These are phyloP conservation scores for Microsporum audouinii DNA, from an alignment of 2,329 filamentous ascomycete genomes.

Conservation along the genomic window DNA sequence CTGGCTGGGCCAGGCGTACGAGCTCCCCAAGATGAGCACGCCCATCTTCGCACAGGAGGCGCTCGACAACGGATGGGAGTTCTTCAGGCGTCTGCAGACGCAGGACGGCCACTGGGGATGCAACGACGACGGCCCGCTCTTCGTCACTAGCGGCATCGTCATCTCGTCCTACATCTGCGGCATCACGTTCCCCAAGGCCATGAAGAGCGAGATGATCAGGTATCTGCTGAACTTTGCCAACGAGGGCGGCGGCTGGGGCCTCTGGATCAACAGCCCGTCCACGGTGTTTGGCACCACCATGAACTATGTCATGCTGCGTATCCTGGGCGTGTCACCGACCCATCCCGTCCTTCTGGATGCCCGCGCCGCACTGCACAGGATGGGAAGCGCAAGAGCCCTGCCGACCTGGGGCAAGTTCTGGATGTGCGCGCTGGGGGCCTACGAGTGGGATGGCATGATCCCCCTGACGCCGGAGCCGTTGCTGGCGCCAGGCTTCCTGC, in stretches of 20 bases:
- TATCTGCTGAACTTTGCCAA: constrained; percentile 4
- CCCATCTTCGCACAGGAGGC: constrained; percentile 4
- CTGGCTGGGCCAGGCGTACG: constrained; percentile 4
- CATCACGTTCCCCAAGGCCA: neutral
- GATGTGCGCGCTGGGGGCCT: constrained; percentile 4
- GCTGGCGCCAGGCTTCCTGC: constrained; percentile 2
- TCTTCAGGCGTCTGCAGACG: constrained; percentile 4
- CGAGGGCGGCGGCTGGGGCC: constrained; percentile 3
- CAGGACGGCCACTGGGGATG: constrained; percentile 6
- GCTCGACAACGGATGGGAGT: constrained; percentile 3
- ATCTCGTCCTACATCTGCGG: constrained; percentile 1
- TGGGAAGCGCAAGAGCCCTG: neutral
- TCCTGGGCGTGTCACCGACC: neutral
- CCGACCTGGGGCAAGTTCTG: constrained; percentile 9
- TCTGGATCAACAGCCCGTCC: neutral
- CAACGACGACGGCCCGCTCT: constrained; percentile 5
- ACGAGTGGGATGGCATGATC: constrained; percentile 7
- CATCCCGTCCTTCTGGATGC: constrained; percentile 5
- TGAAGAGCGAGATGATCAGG: neutral
- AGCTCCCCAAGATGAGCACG: neutral
- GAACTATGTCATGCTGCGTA: constrained; percentile 1
- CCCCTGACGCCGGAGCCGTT: constrained; percentile 1
- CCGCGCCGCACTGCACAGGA: neutral
- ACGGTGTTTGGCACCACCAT: neutral
- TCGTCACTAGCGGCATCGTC: constrained; percentile 4